Conservation (phyloP, 192 early-diverging fungal genomes). For the Phlyctochytrium bullatum region DNA sequence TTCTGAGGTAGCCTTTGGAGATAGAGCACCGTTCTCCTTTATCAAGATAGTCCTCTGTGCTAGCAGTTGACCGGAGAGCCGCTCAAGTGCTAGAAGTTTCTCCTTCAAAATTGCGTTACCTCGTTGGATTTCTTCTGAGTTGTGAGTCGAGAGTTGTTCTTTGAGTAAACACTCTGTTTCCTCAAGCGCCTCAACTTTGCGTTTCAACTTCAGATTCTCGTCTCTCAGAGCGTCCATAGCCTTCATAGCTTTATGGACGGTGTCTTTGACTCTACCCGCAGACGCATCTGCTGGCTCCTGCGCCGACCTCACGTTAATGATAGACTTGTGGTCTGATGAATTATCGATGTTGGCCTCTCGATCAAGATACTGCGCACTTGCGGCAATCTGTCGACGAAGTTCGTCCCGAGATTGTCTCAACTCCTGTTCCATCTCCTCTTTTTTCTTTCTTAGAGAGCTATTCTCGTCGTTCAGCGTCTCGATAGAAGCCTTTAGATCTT, state of each 20-base stretch:
- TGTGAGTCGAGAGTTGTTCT: not conserved
- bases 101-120: conserved; percentile 18
- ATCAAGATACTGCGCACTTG: not conserved
- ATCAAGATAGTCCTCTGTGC: conserved; percentile 23
- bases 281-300: not conserved
- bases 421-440: conserved; percentile 1
- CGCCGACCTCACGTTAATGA: not conserved
- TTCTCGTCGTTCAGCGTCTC: conserved; percentile 5
- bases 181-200: conserved; percentile 8
- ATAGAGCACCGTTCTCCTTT: not conserved
- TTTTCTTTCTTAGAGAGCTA: not conserved
- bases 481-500: not conserved
- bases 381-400: conserved; percentile 2
- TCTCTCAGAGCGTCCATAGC: conserved; percentile 1
- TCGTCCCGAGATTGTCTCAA: not conserved
- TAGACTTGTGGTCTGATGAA: not conserved
- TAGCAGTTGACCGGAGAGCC: conserved; percentile 16
- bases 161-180: not conserved
- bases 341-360: conserved; percentile 2
- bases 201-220: conserved; percentile 12
- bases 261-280: not conserved
- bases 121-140: conserved; percentile 4
- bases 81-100: conserved; percentile 10
- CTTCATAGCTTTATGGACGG: conserved; percentile 1
- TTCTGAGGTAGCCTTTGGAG: not conserved